phyloP scores from a whole-genome alignment of 371 early-diverging fungal species.

The Paraphysoderma sedebokerense region DNA sequence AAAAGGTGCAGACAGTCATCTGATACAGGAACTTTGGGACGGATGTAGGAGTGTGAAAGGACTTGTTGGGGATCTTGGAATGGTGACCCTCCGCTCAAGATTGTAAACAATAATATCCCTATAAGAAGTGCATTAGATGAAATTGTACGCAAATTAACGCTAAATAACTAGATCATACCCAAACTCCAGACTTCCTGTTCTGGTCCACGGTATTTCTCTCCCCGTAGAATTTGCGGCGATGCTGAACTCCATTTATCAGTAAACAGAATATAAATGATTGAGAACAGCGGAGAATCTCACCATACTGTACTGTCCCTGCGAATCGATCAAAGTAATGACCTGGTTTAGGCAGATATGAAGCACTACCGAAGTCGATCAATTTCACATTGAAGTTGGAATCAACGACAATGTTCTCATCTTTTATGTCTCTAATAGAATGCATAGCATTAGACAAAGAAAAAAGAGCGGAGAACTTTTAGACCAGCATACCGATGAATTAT shows the following conservation, averaged over 20 bases:
- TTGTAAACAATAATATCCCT: conserved; percentile 28
- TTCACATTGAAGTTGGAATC: conserved; percentile 50
- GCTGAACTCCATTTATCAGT: conserved; percentile 17
- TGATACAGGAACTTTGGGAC: conserved; percentile 25
- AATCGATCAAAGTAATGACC: conserved; percentile 28
- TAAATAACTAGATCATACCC: conserved; percentile 50
- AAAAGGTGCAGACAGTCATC: conserved; percentile 34
- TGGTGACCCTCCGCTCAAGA: background rate
- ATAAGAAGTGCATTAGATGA: no score
- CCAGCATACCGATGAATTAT: conserved; percentile 14
- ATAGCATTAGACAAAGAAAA: conserved; percentile 11
- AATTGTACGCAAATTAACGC: no score
- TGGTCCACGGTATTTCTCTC: conserved; percentile 47
- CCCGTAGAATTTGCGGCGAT: conserved; percentile 60
- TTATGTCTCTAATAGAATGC: conserved; percentile 44
- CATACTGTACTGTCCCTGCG: conserved; percentile 38
- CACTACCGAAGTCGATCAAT: conserved; percentile 67
- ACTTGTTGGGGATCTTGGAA: background rate
- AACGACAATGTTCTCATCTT: conserved; percentile 63
- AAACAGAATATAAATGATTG: background rate
- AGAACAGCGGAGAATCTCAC: no score
- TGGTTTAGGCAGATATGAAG: conserved; percentile 22
- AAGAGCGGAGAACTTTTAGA: background rate
- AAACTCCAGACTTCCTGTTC: conserved; percentile 68
- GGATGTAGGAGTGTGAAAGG: background rate